Conservation (phyloP, 2,329 filamentous ascomycete genomes). For the Xylaria sp. region DNA sequence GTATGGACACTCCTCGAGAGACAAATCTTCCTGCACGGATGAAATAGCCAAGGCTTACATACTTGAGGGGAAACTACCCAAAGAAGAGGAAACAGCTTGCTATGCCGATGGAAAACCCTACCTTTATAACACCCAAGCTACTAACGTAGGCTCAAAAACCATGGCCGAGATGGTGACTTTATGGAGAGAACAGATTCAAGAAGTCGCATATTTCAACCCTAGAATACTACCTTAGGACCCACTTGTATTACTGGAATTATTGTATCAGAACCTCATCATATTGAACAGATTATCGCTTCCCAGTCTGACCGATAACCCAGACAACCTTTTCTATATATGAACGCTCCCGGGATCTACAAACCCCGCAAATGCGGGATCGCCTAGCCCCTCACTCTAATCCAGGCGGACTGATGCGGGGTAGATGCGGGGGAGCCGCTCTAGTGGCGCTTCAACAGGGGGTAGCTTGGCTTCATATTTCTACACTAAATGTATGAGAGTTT, state of each 20-base stretch:
- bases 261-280: too few relatives aligned
- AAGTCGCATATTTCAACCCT: constrained; percentile 36
- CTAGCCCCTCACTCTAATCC: not conserved
- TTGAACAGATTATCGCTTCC: not conserved
- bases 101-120: constrained; percentile 62
- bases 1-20: constrained; percentile 60
- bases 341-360: not conserved
- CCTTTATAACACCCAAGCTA: constrained; percentile 50
- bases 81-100: constrained; percentile 56
- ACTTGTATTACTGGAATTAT: not conserved
- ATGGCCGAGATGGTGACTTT: constrained; percentile 32
- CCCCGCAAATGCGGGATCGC: not conserved
- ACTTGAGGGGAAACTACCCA: constrained; percentile 54
- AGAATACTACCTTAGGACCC: constrained; percentile 13
- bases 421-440: too few relatives aligned
- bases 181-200: constrained; percentile 45
- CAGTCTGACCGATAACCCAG: too few relatives aligned
- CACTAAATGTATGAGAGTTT: too few relatives aligned
- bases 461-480: too few relatives aligned
- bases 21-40: constrained; percentile 59
- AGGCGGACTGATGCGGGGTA: not conserved
- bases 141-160: constrained; percentile 3
- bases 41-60: constrained; percentile 54
- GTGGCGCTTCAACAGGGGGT: too few relatives aligned
- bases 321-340: not conserved